Percentiles rank a stretch among this genome's conserved stretches.
These are phyloP conservation scores for Lentinula boryana DNA, from an alignment of 768 basidiomycete genomes.

Conservation along the genomic window DNA sequence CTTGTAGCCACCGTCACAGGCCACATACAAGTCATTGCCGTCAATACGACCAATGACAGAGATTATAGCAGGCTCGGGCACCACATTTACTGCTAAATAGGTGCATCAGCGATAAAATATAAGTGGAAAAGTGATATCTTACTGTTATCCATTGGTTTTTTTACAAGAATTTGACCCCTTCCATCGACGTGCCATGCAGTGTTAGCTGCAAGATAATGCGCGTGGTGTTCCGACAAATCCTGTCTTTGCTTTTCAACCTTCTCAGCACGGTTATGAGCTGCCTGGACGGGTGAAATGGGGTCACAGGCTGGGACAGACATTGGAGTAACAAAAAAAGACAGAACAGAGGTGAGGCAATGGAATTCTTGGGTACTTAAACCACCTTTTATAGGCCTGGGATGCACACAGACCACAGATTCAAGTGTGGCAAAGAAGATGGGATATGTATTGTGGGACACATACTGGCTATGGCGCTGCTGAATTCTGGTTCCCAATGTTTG, in stretches of 20 bases:
- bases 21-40: not conserved
- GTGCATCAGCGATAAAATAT: too few relatives aligned
- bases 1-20: not conserved
- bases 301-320: not conserved
- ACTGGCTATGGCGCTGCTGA: too few relatives aligned
- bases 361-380: not conserved
- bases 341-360: not conserved
- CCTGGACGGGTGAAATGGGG: not conserved
- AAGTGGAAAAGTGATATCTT: not conserved
- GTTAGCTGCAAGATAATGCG: not conserved
- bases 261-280: not conserved
- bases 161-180: not conserved
- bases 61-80: not conserved
- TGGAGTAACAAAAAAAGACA: not conserved
- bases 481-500: too few relatives aligned
- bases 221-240: not conserved
- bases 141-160: not conserved
- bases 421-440: too few relatives aligned
- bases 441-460: too few relatives aligned
- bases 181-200: not conserved
- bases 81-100: too few relatives aligned
- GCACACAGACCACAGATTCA: too few relatives aligned
- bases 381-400: not conserved
- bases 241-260: not conserved
- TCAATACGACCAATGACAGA: not conserved